Evolutionary conservation across 148 eudicot genomes (phyloP).

Genomic region (Rhododendron molle): DNA sequence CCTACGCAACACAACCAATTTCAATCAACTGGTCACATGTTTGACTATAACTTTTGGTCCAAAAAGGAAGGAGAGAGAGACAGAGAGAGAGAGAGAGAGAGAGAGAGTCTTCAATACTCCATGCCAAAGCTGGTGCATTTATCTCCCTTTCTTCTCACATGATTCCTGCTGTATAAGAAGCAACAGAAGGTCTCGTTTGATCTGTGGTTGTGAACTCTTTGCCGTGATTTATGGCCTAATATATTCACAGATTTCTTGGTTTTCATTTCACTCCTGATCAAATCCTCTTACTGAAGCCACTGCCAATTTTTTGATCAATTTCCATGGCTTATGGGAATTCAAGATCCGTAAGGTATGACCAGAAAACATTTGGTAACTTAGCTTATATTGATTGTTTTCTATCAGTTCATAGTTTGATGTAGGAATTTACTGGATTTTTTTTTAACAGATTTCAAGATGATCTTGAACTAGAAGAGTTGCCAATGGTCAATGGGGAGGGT

Average conservation of each 20-base stretch:
- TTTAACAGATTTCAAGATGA: conserved; percentile 43
- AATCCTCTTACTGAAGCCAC: not conserved
- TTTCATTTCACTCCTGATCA: conserved; percentile 8
- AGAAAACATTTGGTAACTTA: not conserved
- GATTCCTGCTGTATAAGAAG: conserved; percentile 18
- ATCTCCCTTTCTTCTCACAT: conserved; percentile 26
- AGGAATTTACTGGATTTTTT: not conserved
- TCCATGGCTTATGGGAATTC: conserved; percentile 44
- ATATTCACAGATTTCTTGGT: not conserved
- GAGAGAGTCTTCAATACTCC: conserved; percentile 2
- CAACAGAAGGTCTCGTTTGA: conserved; percentile 16
- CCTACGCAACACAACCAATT: not conserved
- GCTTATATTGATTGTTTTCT: not conserved
- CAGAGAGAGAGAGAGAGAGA: not conserved
- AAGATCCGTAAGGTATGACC: conserved; percentile 62
- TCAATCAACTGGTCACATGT: conserved; percentile 29
- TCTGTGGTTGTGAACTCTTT: conserved; percentile 13
- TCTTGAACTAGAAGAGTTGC: conserved; percentile 20
- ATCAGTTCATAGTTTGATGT: not conserved
- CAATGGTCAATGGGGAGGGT: conserved; percentile 10
- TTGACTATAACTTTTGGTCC: conserved; percentile 22
- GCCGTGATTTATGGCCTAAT: conserved; percentile 3
- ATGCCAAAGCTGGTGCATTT: conserved; percentile 6
- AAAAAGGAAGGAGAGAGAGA: conserved; percentile 12
- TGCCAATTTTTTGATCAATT: conserved; percentile 2